Conservation (phyloP, 345 rosid species). For the Zanthoxylum bungeanum region DNA sequence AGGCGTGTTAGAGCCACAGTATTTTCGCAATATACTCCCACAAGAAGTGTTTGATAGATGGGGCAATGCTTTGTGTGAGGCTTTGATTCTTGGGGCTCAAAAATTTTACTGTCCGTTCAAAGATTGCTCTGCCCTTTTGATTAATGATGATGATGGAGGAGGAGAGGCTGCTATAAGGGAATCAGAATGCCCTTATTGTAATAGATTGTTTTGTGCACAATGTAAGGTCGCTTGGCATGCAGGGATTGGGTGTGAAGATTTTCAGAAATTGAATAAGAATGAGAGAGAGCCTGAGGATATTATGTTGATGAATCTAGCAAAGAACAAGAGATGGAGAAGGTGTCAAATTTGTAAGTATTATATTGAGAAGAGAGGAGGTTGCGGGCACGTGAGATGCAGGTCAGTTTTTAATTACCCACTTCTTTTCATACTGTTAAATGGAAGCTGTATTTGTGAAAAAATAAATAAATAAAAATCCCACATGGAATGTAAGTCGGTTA, state of each 20-base stretch:
- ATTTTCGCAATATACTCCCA: slow-evolving; percentile 25
- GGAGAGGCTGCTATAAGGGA: slow-evolving; percentile 4
- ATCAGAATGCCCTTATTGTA: slow-evolving; percentile 39
- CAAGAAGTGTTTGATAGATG: slow-evolving; percentile 32
- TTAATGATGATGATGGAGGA: slow-evolving; percentile 26
- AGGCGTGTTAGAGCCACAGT: slow-evolving; percentile 37
- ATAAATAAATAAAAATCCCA: too few species aligned
- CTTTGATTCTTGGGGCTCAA: slow-evolving; percentile 24
- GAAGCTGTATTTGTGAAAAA: too few species aligned
- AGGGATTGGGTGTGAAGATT: slow-evolving; percentile 29
- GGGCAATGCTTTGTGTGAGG: slow-evolving; percentile 49
- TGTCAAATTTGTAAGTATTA: too few species aligned
- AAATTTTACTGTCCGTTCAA: slow-evolving; percentile 37
- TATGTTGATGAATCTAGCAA: too few species aligned
- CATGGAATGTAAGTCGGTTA: too few species aligned
- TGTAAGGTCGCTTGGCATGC: slow-evolving; percentile 57
- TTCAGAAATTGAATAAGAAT: slow-evolving; percentile 31
- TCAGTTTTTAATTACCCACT: slow-evolving; percentile 11
- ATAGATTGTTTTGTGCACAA: too few species aligned
- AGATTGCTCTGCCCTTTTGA: slow-evolving; percentile 45
- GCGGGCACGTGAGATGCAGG: slow-evolving; percentile 41
- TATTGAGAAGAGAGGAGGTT: too few species aligned
- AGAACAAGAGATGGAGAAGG: too few species aligned
- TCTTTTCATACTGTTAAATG: too few species aligned
- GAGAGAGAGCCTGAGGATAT: too few species aligned